Evolutionary conservation across 139 green algal genomes (phyloP).

Genomic region (Limnomonas spitsbergensis): DNA sequence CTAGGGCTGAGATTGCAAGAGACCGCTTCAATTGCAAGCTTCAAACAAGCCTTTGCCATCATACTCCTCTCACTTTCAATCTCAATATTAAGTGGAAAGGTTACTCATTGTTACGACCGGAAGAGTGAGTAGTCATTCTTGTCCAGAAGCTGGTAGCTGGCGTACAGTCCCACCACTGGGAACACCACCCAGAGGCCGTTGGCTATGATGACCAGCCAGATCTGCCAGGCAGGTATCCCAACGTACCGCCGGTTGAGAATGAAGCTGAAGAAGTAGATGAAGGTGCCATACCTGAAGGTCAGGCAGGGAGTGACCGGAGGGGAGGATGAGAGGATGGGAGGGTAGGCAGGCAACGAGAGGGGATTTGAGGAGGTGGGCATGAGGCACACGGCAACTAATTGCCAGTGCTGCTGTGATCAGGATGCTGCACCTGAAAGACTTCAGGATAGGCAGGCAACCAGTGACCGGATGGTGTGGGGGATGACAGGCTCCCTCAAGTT

Average conservation of each 20-base stretch:
- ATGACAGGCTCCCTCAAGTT: no score
- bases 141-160: constrained; percentile 10
- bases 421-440: no score
- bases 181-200: constrained; percentile 52
- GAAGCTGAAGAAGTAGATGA: constrained; percentile 90
- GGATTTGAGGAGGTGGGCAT: neutral
- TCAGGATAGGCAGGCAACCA: neutral
- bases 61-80: no score
- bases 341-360: neutral
- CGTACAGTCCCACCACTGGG: constrained; percentile 34
- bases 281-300: constrained; percentile 8
- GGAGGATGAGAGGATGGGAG: neutral
- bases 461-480: neutral
- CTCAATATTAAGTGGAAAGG: no score
- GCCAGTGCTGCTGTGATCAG: no score
- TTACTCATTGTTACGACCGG: no score
- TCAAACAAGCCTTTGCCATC: no score
- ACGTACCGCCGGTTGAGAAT: constrained; percentile 58
- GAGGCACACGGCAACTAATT: neutral
- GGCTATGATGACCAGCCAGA: constrained; percentile 21
- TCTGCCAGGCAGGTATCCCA: neutral
- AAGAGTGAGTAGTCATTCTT: constrained; percentile 5
- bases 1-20: no score
- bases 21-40: no score
- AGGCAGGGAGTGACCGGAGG: no score